A percentile compares a stretch with the other conserved stretches of the same genome.
These are phyloP conservation scores for Tripterygium wilfordii DNA, from an alignment of 177 flowering plant genomes.

Conservation along the genomic window DNA sequence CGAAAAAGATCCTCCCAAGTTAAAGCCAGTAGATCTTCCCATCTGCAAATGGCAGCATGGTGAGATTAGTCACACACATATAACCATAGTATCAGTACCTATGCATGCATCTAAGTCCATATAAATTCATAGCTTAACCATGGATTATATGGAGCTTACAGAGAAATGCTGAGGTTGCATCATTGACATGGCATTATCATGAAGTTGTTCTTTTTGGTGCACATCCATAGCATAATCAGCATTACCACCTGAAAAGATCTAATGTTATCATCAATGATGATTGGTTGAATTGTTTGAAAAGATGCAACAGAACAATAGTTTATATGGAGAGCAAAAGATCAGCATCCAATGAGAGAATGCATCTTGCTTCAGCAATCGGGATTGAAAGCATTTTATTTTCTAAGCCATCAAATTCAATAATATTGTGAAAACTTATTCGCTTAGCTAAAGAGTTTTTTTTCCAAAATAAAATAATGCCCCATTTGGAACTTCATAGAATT, in stretches of 20 bases:
- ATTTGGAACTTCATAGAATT: too few relatives aligned
- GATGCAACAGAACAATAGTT: not conserved
- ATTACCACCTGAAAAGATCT: constrained; percentile 64
- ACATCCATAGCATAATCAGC: constrained; percentile 81
- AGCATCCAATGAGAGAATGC: not conserved
- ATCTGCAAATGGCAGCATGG: constrained; percentile 33
- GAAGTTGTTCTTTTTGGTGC: constrained; percentile 92
- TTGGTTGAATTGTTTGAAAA: not conserved
- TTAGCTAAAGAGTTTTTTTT: too few relatives aligned
- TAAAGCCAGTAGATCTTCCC: constrained; percentile 89
- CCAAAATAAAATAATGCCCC: too few relatives aligned
- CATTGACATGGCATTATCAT: constrained; percentile 70
- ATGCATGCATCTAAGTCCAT: not conserved
- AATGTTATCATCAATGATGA: constrained; percentile 6
- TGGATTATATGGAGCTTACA: constrained; percentile 33
- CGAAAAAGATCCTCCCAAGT: constrained; percentile 66
- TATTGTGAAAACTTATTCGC: too few relatives aligned
- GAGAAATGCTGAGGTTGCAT: constrained; percentile 90
- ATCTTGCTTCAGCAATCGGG: too few relatives aligned
- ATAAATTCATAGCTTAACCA: not conserved
- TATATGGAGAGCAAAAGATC: not conserved
- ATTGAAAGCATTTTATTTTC: too few relatives aligned
- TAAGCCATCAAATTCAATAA: too few relatives aligned
- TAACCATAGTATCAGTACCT: not conserved
- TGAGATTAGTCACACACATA: not conserved